Conservation (phyloP, 805 yeast genomes). For the Vanderwaltozyma tropicalis region DNA sequence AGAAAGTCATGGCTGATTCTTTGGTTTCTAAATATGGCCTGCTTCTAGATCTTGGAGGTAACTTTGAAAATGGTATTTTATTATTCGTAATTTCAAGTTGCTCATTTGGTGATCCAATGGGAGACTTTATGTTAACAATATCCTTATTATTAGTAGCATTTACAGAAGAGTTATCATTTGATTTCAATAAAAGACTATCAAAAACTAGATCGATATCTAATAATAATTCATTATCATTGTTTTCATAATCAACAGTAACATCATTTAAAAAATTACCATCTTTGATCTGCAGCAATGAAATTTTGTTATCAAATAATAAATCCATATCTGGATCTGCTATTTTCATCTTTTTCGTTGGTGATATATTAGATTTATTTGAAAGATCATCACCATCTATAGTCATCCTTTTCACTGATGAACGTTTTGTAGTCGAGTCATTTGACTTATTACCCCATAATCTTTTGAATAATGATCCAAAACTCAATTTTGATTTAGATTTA, state of each 20-base stretch:
- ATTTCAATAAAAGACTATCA: slow-evolving; percentile 20
- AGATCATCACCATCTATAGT: too few species aligned
- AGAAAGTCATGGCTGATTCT: slow-evolving; percentile 13
- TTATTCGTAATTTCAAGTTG: not conserved
- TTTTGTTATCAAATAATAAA: not conserved
- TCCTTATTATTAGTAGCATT: not conserved
- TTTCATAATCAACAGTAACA: slow-evolving; percentile 1
- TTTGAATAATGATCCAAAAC: not conserved
- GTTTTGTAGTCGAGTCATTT: not conserved
- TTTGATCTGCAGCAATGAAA: not conserved
- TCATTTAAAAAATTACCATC: not conserved
- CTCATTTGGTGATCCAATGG: not conserved
- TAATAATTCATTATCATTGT: slow-evolving; percentile 10
- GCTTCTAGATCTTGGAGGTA: slow-evolving; percentile 21
- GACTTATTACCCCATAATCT: not conserved
- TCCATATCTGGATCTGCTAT: not conserved
- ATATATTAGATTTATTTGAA: too few species aligned
- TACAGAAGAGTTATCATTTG: slow-evolving; percentile 7
- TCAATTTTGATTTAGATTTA: not conserved
- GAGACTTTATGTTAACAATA: not conserved
- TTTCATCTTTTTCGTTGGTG: not conserved
- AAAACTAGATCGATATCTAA: slow-evolving; percentile 25
- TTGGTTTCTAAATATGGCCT: slow-evolving; percentile 17
- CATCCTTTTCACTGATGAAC: not conserved
- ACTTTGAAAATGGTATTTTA: not conserved